phyloP scores from a whole-genome alignment of 345 rosid species.

The Jatropha curcas region DNA sequence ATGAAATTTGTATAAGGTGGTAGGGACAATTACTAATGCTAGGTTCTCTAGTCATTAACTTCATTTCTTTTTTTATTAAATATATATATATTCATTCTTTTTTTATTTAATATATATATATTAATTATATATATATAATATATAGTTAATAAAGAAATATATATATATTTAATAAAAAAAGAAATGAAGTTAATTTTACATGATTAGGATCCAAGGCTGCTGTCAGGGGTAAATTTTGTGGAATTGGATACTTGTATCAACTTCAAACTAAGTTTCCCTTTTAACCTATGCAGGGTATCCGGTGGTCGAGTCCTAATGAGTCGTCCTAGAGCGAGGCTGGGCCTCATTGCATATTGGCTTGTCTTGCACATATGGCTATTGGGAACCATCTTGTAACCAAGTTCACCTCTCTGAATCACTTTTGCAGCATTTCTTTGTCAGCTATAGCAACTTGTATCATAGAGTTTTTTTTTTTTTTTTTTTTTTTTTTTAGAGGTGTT shows the following conservation, averaged over 20 bases:
- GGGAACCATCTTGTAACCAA: constrained; percentile 62
- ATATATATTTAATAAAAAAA: too few species aligned
- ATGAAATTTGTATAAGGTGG: not conserved
- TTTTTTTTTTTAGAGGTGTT: too few species aligned
- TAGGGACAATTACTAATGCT: not conserved
- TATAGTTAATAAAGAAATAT: too few species aligned
- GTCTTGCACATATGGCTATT: constrained; percentile 79
- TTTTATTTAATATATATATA: too few species aligned
- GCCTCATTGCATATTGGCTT: constrained; percentile 69
- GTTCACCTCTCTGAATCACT: not conserved
- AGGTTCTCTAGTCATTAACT: not conserved
- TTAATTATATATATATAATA: too few species aligned
- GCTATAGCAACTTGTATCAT: constrained; percentile 36
- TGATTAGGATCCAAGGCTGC: not conserved
- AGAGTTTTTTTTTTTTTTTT: constrained; percentile 17
- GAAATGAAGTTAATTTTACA: too few species aligned
- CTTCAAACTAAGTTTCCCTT: constrained; percentile 19
- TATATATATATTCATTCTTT: not conserved
- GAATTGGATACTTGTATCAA: not conserved
- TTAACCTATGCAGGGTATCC: constrained; percentile 59
- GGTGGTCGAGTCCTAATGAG: constrained; percentile 76
- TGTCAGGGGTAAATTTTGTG: not conserved
- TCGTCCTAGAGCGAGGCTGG: constrained; percentile 84
- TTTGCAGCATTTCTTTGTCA: constrained; percentile 8
- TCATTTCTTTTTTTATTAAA: not conserved